Evolutionary conservation across 2,329 filamentous ascomycete species (phyloP), one percentile per base, ranked within the genome.

Genomic region (Fusarium transvaalense): DNA sequence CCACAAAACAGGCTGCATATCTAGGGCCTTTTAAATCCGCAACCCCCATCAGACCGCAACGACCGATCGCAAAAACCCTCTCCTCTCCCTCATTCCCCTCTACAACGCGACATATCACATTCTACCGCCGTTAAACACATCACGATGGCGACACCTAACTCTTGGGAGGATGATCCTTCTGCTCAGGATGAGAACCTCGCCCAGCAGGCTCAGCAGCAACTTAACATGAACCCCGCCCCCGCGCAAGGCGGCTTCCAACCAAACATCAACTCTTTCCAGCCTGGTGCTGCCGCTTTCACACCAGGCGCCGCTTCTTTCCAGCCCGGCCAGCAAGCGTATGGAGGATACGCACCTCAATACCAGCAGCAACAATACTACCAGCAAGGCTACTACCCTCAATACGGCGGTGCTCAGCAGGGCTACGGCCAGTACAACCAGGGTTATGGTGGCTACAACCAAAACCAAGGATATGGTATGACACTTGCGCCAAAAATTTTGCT

Each of bases 121-220:
- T 45, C 48, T 54, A 55, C 43, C 37, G 58, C 52, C 46, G 47
- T 47, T 35, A 29, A 69, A 61, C 23, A 65, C 58, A 50, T 63
- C 72, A 85, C 57, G 76, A 97, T 97, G 94, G 91, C 94, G 75
- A 90, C 94, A 80, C 92, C 93, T 76, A 94, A 97, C 80, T 97
- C 94, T 67, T 98, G 96, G 92, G 94, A 98, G 83, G 93, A 97
- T 76, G 92, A 94, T 76, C 89, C 90, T 76, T 85, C 90, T 56
- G 89, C 88, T 68, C 91, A 93, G 84, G 91, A 94, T 75, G 91
- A 92, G 74, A 88, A 88, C 78, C 88, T 97, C 80, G 88, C 92
- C 66, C 89, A 89, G 75, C 92, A 94, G 84, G 83, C 92, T 37
- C 88, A 91, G 74, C 88, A 91, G 79, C 90, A 91, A 78, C 86